These are phyloP conservation scores for Macrophomina tecta DNA, from an alignment of 2,329 filamentous ascomycete species.

Conservation along the genomic window DNA sequence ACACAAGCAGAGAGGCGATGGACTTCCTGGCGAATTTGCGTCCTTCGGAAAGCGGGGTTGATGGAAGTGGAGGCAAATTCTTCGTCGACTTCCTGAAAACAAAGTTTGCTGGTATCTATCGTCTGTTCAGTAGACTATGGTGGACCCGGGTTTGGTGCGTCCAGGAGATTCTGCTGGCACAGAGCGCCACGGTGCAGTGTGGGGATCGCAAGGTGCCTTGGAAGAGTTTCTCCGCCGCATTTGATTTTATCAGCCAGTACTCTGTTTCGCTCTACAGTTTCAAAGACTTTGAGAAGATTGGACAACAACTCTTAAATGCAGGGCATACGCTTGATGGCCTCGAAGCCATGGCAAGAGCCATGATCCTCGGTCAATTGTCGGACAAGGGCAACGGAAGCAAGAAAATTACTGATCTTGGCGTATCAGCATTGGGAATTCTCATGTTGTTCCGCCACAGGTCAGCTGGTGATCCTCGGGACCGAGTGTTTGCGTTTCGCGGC, in stretches of 20 bases:
- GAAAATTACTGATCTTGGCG: no score
- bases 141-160: constrained; percentile 37
- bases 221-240: neutral
- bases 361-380: neutral
- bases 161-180: constrained; percentile 34
- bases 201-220: neutral
- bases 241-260: no score
- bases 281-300: no score
- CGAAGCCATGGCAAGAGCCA: neutral
- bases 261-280: neutral
- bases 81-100: constrained; percentile 25
- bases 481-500: neutral
- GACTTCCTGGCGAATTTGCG: constrained; percentile 27
- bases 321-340: no score
- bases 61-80: no score
- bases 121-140: constrained; percentile 34
- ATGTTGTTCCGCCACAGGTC: neutral
- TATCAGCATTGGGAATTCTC: neutral
- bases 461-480: neutral
- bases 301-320: no score
- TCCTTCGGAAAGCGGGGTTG: neutral
- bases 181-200: neutral
- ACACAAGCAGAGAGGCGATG: constrained; percentile 32
- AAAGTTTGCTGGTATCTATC: constrained; percentile 27
- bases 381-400: neutral